These are phyloP conservation scores for Rhododendron williamsianum DNA, from an alignment of 148 eudicot genomes.

Conservation along the genomic window DNA sequence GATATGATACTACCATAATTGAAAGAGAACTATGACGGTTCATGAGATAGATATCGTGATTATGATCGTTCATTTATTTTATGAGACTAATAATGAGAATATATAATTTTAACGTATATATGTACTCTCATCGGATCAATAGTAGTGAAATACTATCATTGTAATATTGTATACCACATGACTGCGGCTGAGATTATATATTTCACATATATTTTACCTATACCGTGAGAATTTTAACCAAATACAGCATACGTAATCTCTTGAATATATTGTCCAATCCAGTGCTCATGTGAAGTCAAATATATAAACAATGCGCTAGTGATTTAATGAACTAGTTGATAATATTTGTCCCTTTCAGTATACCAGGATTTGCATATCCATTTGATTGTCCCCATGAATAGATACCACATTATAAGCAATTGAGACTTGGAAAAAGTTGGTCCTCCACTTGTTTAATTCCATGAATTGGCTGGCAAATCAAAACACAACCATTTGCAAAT, in stretches of 20 bases:
- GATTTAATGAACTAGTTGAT: not conserved
- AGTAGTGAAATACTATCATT: not conserved
- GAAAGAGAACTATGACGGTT: not conserved
- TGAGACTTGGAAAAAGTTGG: not conserved
- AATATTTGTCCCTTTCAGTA: not conserved
- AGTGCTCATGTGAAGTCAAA: not conserved
- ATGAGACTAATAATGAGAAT: not conserved
- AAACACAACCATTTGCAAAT: not conserved
- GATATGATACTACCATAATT: not conserved
- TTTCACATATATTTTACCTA: not conserved
- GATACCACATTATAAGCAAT: not conserved
- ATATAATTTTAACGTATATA: not conserved
- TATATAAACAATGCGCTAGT: not conserved
- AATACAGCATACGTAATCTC: not conserved
- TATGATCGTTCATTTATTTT: not conserved
- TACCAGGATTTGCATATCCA: not conserved
- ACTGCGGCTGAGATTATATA: not conserved
- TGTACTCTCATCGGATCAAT: not conserved
- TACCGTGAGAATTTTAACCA: not conserved
- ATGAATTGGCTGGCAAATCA: slow-evolving; percentile 4
- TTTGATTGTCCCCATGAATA: not conserved
- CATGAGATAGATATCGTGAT: not conserved
- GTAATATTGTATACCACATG: not conserved
- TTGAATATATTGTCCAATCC: not conserved
- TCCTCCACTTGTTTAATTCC: not conserved